Evolutionary conservation across 495 filamentous ascomycete genomes (phyloP).

Genomic region (Letharia columbiana): DNA sequence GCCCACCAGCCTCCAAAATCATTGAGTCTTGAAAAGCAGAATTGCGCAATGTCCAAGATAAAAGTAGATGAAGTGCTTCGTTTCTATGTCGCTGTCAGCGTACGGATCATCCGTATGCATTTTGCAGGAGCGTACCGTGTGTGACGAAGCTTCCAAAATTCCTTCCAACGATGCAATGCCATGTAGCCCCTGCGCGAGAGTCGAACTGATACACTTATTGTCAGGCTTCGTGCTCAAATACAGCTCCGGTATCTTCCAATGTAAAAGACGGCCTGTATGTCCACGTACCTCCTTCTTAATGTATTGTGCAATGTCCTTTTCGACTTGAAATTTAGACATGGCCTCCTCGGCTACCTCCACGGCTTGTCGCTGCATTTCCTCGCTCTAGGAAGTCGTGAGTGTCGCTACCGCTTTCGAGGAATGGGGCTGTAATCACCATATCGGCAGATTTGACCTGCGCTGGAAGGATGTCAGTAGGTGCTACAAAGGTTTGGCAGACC

Average conservation of each 20-base stretch:
- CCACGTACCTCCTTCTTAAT: conserved; percentile 84
- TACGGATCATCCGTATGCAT: neutral
- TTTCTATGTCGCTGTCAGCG: conserved; percentile 50
- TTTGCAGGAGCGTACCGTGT: conserved; percentile 57
- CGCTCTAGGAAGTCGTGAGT: conserved; percentile 50
- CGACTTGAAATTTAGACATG: conserved; percentile 84
- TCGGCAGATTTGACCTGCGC: conserved; percentile 95
- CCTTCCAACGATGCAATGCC: conserved; percentile 97
- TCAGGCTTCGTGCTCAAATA: conserved; percentile 1
- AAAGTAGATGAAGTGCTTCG: conserved; percentile 99
- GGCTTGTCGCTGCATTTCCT: conserved; percentile 93
- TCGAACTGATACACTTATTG: conserved; percentile 54
- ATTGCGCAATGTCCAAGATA: conserved; percentile 98
- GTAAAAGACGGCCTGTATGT: neutral
- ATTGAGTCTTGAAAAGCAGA: conserved; percentile 98
- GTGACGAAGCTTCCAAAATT: conserved; percentile 99
- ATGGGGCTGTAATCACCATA: conserved; percentile 57
- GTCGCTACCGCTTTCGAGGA: neutral
- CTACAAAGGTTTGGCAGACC: neutral
- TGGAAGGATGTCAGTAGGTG: conserved; percentile 38
- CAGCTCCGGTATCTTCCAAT: neutral
- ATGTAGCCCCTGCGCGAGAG: conserved; percentile 82
- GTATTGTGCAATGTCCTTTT: conserved; percentile 97
- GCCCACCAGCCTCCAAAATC: conserved; percentile 24
- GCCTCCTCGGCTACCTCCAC: conserved; percentile 91